Conservation (phyloP, 306 rosid species). For the Astragalus membranaceus region DNA sequence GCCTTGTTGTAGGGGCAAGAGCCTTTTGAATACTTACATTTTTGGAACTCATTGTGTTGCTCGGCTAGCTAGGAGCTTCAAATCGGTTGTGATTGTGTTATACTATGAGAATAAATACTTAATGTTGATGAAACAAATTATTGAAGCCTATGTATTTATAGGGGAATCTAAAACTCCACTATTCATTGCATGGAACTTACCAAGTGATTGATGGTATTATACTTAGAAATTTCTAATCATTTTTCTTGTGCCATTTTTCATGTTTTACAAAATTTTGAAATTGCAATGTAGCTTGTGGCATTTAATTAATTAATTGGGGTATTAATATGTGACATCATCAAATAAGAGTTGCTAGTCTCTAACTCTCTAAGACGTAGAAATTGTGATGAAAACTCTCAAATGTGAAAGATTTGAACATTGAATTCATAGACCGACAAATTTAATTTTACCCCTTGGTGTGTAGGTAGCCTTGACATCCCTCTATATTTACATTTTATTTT, state of each 20-base stretch:
- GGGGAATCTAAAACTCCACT: neutral
- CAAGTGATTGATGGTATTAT: neutral
- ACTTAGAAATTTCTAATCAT: neutral
- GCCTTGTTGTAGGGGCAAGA: constrained; percentile 5
- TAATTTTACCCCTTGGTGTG: too few relatives aligned
- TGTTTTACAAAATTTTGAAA: neutral
- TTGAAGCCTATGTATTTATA: neutral
- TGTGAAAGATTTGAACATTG: neutral
- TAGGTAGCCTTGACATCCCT: too few relatives aligned
- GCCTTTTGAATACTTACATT: neutral
- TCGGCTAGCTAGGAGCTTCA: neutral
- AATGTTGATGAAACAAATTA: neutral
- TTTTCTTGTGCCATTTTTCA: neutral
- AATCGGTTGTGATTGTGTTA: neutral
- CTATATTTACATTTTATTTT: too few relatives aligned
- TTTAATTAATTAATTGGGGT: too few relatives aligned
- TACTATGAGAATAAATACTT: neutral
- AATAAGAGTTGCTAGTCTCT: too few relatives aligned
- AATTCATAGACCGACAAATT: too few relatives aligned
- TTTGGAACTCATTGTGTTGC: neutral
- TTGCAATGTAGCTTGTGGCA: neutral
- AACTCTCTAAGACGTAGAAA: neutral
- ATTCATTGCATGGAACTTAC: neutral
- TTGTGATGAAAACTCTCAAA: neutral
- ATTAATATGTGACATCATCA: too few relatives aligned